Base-by-base conservation (phyloP, 257 asterid genomes). In the Plantago major region DNA sequence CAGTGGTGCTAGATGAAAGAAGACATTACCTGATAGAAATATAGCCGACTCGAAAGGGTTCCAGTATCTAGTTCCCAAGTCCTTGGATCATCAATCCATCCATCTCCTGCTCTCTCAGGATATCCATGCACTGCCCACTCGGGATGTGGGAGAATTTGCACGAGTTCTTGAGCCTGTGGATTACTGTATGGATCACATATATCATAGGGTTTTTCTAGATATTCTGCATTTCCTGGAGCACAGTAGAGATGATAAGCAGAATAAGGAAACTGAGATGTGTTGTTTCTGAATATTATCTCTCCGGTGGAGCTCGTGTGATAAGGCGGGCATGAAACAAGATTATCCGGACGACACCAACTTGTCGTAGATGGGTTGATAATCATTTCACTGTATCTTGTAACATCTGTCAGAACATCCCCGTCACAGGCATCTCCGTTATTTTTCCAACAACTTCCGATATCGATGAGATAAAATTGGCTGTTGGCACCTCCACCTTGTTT, bases 371-470 rank as follows among this genome's bases (percentile, higher is more conserved):
- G 97, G 48, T 89, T 89, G 68, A 86, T 89, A 37, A 89, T 86
- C 97, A 89, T 86, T 73, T 89, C 95, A 45, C 91, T 89, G 44
- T 89, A 89, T 63, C 97, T 72, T 13, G 97, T 89, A 22, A 86
- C 97, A 7, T 86, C 97, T 22, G 97, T 86, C 15, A 80, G 50
- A 51, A 81, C 87, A 18, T 84, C 91, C 5, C 94, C 95, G 13
- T 84, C 81, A 18, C 97, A 89, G 1, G 90, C 83, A 57, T 79
- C 82, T 19, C 97, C 97, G 10, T 69, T 84, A 43, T 89, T 89
- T 49, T 86, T 89, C 95, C 95, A 89, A 56, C 97, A 89, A 55
- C 97, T 84, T 60, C 97, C 97, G 7, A 89, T 82, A 63, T 89
- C 95, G 0, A 82, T 60, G 52, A 89, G 91, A 65, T 89, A 89